Base-by-base conservation (phyloP, 768 basidiomycete species). In the Phanerochaete carnosa region DNA sequence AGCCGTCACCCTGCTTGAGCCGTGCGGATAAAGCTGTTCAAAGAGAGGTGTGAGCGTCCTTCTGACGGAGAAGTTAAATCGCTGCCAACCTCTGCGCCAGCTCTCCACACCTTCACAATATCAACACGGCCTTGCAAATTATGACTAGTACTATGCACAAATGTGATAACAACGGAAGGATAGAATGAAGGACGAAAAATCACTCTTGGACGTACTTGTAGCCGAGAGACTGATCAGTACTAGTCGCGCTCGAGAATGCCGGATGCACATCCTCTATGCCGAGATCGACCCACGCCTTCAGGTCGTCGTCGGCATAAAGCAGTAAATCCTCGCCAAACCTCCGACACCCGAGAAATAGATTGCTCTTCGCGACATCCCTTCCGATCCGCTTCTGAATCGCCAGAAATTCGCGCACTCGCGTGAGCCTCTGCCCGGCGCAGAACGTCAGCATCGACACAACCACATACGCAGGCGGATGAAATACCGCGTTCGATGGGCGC, bases 371-470 rank as follows among this genome's bases (percentile, higher is more conserved):
- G 19, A 80, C 76, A 23, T 76, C 71, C 71, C 79, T 70, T 0
- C 79, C 79, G 6, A 76, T 69, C 23, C 66, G 60, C 66, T 76
- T 79, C 66, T 81, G 80, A 57, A 74, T 65, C 19, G 78, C 77
- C 30, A 83, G 73, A 71, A 83, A 83, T 0, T 77, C 79, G 37
- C 80, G 74, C 75, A 82, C 78, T 1, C 80, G 81, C 3, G 81
- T 80, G 22, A 83, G 65, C 3, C 81, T 80, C 12, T 77, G 75
- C 13, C 81, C 81, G 23, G 79, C 77, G 57, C 75, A 77, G 61
- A 79, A 74, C 75, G 80, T 77, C n/a, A 81, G 69, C 29, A 82
- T 68, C 4, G 79, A 78, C 13, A 73, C 66, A 3, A 58, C 29
- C 8, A 72, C 74, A 59, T 80, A 76, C 23, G 68, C 64, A 29